Conservation (phyloP, 1,284 basidiomycete species). For the Coniferiporia weirii region DNA sequence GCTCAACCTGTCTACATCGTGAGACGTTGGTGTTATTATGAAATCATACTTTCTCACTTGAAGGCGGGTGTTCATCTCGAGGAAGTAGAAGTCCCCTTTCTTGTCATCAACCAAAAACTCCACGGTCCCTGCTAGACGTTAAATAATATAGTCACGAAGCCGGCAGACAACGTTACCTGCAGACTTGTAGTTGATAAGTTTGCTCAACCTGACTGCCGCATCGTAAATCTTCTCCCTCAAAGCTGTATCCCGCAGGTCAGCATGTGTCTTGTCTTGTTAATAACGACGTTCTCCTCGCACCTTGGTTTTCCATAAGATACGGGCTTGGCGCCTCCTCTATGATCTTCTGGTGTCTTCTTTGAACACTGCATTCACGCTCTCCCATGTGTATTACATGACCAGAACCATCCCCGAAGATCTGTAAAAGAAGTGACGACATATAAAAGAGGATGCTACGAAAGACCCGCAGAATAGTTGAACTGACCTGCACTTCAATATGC, state of each 20-base stretch:
- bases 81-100: slow-evolving; percentile 56
- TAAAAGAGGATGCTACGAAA: neutral
- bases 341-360: slow-evolving; percentile 70
- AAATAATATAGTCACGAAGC: neutral
- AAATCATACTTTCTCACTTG: slow-evolving; percentile 35
- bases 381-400: slow-evolving; percentile 60
- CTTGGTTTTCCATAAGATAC: slow-evolving; percentile 38
- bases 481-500: slow-evolving; percentile 66
- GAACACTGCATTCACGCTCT: slow-evolving; percentile 68
- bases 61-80: slow-evolving; percentile 73
- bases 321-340: slow-evolving; percentile 65
- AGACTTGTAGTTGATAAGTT: slow-evolving; percentile 50
- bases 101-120: slow-evolving; percentile 63
- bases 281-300: slow-evolving; percentile 23
- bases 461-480: slow-evolving; percentile 1
- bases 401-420: slow-evolving; percentile 62
- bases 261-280: slow-evolving; percentile 1
- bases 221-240: slow-evolving; percentile 44
- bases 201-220: slow-evolving; percentile 48
- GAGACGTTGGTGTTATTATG: neutral
- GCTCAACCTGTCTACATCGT: slow-evolving; percentile 48
- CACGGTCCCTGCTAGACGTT: slow-evolving; percentile 45
- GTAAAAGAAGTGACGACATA: neutral
- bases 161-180: slow-evolving; percentile 38
- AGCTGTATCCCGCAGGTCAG: slow-evolving; percentile 25